phyloP scores from a whole-genome alignment of 2,329 filamentous ascomycete species.

The Sphaerostilbella broomeana region DNA sequence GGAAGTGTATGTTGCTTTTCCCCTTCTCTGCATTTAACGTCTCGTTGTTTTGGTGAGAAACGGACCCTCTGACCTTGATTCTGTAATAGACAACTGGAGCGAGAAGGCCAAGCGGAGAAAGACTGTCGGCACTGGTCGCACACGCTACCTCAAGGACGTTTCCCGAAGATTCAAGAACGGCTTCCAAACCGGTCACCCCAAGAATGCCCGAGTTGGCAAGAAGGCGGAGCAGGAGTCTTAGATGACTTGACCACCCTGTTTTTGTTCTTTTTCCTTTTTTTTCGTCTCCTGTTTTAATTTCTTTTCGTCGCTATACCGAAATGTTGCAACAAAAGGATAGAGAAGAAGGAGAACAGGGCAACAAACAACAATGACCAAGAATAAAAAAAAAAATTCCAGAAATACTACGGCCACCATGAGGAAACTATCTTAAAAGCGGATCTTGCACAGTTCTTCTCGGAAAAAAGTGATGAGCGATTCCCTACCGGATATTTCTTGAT shows the following conservation, averaged over 20 bases:
- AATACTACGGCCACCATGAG: constrained; percentile 9
- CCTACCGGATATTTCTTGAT: constrained; percentile 2
- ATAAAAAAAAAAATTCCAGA: constrained; percentile 9
- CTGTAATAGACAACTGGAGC: constrained; percentile 86
- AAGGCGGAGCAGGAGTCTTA: constrained; percentile 33
- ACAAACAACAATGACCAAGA: constrained; percentile 17
- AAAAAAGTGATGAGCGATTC: constrained; percentile 8
- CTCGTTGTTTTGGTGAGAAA: constrained; percentile 4
- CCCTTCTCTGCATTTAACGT: neutral
- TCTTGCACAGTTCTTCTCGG: constrained; percentile 1
- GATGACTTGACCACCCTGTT: constrained; percentile 13
- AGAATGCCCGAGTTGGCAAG: constrained; percentile 56
- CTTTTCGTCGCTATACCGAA: constrained; percentile 12
- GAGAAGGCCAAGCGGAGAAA: constrained; percentile 99
- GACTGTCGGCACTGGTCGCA: constrained; percentile 95
- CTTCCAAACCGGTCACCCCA: constrained; percentile 86
- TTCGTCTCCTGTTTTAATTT: constrained; percentile 7
- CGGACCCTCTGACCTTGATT: neutral
- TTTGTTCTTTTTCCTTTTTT: no score
- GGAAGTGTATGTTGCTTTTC: constrained; percentile 77
- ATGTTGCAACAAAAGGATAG: constrained; percentile 16
- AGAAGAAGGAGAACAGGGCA: neutral
- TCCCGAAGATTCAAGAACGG: constrained; percentile 95
- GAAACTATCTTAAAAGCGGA: constrained; percentile 11
- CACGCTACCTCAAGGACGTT: constrained; percentile 89